Base-by-base conservation (phyloP, 2,329 filamentous ascomycete species). In the Elsinoe perseae region DNA sequence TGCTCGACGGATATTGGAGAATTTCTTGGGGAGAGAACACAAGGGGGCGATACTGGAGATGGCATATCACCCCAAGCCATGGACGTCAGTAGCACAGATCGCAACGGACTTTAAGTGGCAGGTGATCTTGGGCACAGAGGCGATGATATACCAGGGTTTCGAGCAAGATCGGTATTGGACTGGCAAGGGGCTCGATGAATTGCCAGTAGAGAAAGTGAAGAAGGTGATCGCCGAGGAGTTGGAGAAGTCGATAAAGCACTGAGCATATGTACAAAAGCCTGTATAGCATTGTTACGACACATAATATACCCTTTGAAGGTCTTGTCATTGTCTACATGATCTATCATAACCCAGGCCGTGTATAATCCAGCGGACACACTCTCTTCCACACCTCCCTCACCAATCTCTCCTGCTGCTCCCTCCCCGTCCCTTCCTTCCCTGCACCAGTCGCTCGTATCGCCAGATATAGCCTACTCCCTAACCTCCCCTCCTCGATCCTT, bases 1-100 rank as follows among this genome's bases (percentile, higher is more conserved):
- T 40, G 81, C 85, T 3, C 74, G 87, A 1, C 68, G 70, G 1
- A 76, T 88, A 0, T 69, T 78, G 0, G 75, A 81, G 63, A 68
- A 73, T 2, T 78, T 80, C 53, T 58, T 80, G 30, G 61, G 61
- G 23, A 76, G 75, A 55, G 65, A 74, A 27, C 71, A 78, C 59
- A 85, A 85, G 69, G 86, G 59, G 18, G 82, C 82, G 5, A 80
- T 91, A 57, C 68, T 91, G 58, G 87, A 91, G 69, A 91, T 92
- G 87, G 90, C 86, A 74, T 91, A 91, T 68, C 87, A 90, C 66
- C 87, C 87, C 0, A 69, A 77, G 2, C 84, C 85, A 0, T 84
- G 80, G 68, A 91, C 87, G 0, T 76, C 79, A 61, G 79, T 89
- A 50, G 82, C 80, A 1, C 77, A 76, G 42, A 64, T 89, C 40